Conservation (phyloP, 164 flowering plant genomes). For the Echeveria elegans region DNA sequence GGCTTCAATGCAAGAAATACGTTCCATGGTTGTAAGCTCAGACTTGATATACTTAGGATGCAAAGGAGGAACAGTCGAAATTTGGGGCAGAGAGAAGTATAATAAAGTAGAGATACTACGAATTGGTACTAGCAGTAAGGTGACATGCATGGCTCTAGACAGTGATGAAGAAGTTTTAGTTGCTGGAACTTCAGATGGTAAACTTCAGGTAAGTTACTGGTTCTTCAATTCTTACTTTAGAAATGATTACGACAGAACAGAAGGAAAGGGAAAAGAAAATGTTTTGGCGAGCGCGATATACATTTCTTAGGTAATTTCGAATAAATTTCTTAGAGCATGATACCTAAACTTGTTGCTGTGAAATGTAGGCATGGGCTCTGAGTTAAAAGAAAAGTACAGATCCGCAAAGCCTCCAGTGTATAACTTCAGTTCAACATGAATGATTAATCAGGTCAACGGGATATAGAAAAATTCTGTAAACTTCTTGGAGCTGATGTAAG, state of each 20-base stretch:
- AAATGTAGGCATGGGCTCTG: slow-evolving; percentile 61
- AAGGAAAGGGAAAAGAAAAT: not conserved
- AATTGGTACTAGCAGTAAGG: slow-evolving; percentile 35
- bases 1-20: slow-evolving; percentile 34
- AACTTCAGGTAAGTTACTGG: slow-evolving; percentile 45
- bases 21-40: slow-evolving; percentile 54
- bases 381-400: slow-evolving; percentile 19
- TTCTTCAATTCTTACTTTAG: not conserved
- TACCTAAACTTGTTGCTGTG: not conserved
- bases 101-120: slow-evolving; percentile 44
- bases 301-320: too few species aligned
- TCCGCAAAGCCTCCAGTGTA: not conserved
- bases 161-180: slow-evolving; percentile 48
- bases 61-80: slow-evolving; percentile 51
- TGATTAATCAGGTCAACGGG: not conserved
- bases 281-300: too few species aligned
- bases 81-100: slow-evolving; percentile 56
- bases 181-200: slow-evolving; percentile 63
- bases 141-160: slow-evolving; percentile 48
- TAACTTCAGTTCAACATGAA: not conserved
- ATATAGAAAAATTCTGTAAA: not conserved
- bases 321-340: too few species aligned
- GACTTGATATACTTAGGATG: slow-evolving; percentile 69
- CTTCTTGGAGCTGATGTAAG: not conserved
- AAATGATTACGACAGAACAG: too few species aligned